These are phyloP conservation scores for Ceratocystis albifundus DNA, from an alignment of 2,329 filamentous ascomycete species.

Conservation along the genomic window DNA sequence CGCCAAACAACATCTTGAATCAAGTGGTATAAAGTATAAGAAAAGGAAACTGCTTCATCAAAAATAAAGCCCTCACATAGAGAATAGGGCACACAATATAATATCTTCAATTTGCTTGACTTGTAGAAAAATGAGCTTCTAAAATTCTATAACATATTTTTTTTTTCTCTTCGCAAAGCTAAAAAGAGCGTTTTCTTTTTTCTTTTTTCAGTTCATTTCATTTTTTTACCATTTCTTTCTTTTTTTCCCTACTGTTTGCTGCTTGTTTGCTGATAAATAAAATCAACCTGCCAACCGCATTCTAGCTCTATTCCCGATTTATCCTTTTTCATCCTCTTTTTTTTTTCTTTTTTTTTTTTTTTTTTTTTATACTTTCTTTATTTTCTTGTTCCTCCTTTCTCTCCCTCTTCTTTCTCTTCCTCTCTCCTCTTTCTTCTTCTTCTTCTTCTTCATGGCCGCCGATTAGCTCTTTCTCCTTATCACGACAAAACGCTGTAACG, in stretches of 20 bases:
- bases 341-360: not conserved
- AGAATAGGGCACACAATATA: not conserved
- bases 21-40: too few relatives aligned
- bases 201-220: too few relatives aligned
- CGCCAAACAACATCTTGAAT: too few relatives aligned
- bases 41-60: not conserved
- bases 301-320: constrained; percentile 15
- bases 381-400: constrained; percentile 2
- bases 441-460: constrained; percentile 11
- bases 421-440: constrained; percentile 18
- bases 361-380: not conserved
- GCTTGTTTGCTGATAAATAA: constrained; percentile 5
- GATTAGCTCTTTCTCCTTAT: constrained; percentile 4
- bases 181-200: too few relatives aligned
- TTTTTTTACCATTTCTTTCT: too few relatives aligned
- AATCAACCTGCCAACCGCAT: constrained; percentile 8
- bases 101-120: not conserved
- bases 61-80: not conserved
- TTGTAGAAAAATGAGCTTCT: too few relatives aligned
- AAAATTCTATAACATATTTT: too few relatives aligned
- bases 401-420: not conserved
- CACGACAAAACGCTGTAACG: not conserved
- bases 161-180: too few relatives aligned
- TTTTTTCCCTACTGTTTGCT: not conserved
- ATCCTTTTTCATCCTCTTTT: constrained; percentile 9